Conservation (phyloP, 306 rosid genomes). For the Acacia confusa region DNA sequence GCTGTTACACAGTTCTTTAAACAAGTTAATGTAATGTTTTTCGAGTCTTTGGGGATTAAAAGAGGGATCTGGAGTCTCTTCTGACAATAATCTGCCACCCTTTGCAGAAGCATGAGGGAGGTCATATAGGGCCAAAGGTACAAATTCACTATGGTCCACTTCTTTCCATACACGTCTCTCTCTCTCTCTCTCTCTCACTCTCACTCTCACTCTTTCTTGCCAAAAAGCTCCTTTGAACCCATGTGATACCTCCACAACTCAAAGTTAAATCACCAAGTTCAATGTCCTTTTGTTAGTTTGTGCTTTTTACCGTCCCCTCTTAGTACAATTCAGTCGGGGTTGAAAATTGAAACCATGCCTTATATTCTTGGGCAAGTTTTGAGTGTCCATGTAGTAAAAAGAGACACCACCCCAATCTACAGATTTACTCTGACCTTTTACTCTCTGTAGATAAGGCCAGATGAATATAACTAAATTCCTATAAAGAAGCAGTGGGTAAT, state of each 20-base stretch:
- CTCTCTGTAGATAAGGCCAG: constrained; percentile 28
- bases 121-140: constrained; percentile 48
- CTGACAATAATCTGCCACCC: constrained; percentile 53
- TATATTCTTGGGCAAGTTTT: constrained; percentile 2
- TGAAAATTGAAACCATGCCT: constrained; percentile 23
- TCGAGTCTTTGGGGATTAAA: constrained; percentile 44
- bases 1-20: constrained; percentile 28
- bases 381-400: not conserved
- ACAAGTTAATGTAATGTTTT: constrained; percentile 21
- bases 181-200: not conserved
- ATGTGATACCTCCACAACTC: constrained; percentile 43
- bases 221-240: constrained; percentile 31
- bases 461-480: constrained; percentile 10
- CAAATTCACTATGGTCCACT: constrained; percentile 32
- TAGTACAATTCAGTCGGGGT: constrained; percentile 27
- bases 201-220: constrained; percentile 12
- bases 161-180: not conserved
- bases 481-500: constrained; percentile 28
- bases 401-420: not conserved
- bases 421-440: constrained; percentile 33
- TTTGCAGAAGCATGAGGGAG: constrained; percentile 59
- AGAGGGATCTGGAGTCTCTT: constrained; percentile 45
- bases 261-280: constrained; percentile 35
- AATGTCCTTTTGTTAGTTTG: constrained; percentile 41
- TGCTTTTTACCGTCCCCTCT: constrained; percentile 15